Conservation (phyloP, 306 rosid genomes). For the Dryas alaskensis region DNA sequence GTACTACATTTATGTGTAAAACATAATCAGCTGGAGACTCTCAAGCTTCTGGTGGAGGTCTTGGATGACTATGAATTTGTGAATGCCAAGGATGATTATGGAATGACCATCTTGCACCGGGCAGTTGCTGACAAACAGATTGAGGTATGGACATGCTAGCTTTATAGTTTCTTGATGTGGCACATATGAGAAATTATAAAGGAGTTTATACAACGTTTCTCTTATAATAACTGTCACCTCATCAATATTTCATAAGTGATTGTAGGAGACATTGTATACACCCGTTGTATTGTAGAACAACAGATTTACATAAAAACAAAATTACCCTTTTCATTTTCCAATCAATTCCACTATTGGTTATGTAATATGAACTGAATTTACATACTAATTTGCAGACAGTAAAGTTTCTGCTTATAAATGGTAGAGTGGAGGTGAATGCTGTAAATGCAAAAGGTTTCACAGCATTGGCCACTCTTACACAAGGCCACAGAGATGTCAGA, state of each 20-base stretch:
- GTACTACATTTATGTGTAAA: conserved; percentile 26
- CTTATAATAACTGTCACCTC: too few species aligned
- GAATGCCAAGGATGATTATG: conserved; percentile 26
- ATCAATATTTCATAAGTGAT: too few species aligned
- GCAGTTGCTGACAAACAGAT: conserved; percentile 26
- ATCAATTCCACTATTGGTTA: too few species aligned
- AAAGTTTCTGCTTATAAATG: conserved; percentile 12
- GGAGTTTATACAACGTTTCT: too few species aligned
- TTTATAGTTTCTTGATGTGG: too few species aligned
- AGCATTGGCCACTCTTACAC: conserved; percentile 20
- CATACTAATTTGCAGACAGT: conserved; percentile 11
- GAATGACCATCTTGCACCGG: conserved; percentile 28
- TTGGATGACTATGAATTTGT: not conserved
- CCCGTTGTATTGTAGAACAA: too few species aligned
- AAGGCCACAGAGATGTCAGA: conserved; percentile 17
- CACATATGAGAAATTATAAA: too few species aligned
- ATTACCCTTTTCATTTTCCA: too few species aligned
- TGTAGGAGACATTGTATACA: too few species aligned
- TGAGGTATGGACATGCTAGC: not conserved
- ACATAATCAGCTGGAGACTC: conserved; percentile 22
- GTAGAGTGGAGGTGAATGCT: conserved; percentile 19
- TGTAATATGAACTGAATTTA: too few species aligned
- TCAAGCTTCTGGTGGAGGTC: conserved; percentile 10
- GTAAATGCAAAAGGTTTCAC: conserved; percentile 25
- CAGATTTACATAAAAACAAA: too few species aligned